Evolutionary conservation across 2,329 filamentous ascomycete genomes (phyloP).

Genomic region (Lecanicillium sp.): DNA sequence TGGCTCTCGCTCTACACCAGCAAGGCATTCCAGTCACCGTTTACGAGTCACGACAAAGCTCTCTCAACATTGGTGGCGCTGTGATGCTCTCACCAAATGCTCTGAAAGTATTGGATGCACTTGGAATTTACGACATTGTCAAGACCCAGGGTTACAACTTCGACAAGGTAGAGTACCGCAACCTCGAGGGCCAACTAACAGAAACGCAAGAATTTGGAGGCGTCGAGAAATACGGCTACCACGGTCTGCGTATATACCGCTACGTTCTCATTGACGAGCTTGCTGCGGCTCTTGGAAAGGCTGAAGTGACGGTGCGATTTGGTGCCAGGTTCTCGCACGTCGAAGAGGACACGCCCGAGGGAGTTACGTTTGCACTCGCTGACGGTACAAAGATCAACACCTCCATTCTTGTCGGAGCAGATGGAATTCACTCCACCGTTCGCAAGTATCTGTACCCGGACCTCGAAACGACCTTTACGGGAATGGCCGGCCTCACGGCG

Average conservation of each 20-base stretch:
- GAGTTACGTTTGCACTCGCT: slow-evolving; percentile 41
- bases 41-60: slow-evolving; percentile 43
- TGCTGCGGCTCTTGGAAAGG: slow-evolving; percentile 32
- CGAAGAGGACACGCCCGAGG: slow-evolving; percentile 30
- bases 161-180: slow-evolving; percentile 41
- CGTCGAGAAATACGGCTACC: slow-evolving; percentile 43
- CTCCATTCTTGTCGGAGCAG: slow-evolving; percentile 46
- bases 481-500: slow-evolving; percentile 35
- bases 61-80: slow-evolving; percentile 45
- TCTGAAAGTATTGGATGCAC: slow-evolving; percentile 44
- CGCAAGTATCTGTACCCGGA: slow-evolving; percentile 45
- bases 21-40: slow-evolving; percentile 43
- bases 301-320: slow-evolving; percentile 38
- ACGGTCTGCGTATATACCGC: slow-evolving; percentile 49
- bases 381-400: slow-evolving; percentile 37
- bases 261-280: slow-evolving; percentile 45
- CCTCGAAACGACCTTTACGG: slow-evolving; percentile 43
- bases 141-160: slow-evolving; percentile 43
- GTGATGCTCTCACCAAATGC: slow-evolving; percentile 57
- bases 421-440: slow-evolving; percentile 54
- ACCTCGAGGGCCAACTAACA: slow-evolving; percentile 25
- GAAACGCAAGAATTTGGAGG: slow-evolving; percentile 44
- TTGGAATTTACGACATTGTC: slow-evolving; percentile 43
- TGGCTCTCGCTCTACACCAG: slow-evolving; percentile 49
- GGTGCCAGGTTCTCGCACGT: slow-evolving; percentile 42